phyloP scores from a whole-genome alignment of 306 rosid genomes.

The Inga oerstediana region DNA sequence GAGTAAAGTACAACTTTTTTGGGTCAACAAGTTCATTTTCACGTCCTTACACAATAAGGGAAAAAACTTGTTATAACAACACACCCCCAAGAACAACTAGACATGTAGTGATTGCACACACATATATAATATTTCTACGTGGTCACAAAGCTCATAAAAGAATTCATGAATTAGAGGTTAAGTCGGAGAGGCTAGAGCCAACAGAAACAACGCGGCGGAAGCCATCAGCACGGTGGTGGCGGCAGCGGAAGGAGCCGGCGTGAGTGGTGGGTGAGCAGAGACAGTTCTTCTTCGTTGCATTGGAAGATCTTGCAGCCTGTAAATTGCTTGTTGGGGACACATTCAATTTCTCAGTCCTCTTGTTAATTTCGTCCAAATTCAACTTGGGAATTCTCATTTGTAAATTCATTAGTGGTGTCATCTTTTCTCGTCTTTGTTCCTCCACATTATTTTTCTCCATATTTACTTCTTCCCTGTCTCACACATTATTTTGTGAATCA shows the following conservation, averaged over 20 bases:
- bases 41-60: background rate
- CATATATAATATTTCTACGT: background rate
- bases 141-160: background rate
- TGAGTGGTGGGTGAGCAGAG: constrained; percentile 93
- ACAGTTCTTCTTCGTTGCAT: constrained; percentile 47
- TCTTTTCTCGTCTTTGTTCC: constrained; percentile 40
- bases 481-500: background rate
- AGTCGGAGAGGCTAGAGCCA: constrained; percentile 59
- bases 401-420: background rate
- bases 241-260: constrained; percentile 80
- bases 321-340: constrained; percentile 44
- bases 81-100: background rate
- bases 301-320: constrained; percentile 26
- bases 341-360: constrained; percentile 35
- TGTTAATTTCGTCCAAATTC: constrained; percentile 41
- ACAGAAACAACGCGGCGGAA: constrained; percentile 51
- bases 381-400: constrained; percentile 39
- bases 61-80: no score
- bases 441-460: constrained; percentile 47
- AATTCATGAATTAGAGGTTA: constrained; percentile 25
- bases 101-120: no score
- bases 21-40: background rate
- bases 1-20: constrained; percentile 1
- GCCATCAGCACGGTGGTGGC: constrained; percentile 48
- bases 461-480: background rate